Evolutionary conservation across 768 basidiomycete species (phyloP).

Genomic region (Lyophyllum shimeji): DNA sequence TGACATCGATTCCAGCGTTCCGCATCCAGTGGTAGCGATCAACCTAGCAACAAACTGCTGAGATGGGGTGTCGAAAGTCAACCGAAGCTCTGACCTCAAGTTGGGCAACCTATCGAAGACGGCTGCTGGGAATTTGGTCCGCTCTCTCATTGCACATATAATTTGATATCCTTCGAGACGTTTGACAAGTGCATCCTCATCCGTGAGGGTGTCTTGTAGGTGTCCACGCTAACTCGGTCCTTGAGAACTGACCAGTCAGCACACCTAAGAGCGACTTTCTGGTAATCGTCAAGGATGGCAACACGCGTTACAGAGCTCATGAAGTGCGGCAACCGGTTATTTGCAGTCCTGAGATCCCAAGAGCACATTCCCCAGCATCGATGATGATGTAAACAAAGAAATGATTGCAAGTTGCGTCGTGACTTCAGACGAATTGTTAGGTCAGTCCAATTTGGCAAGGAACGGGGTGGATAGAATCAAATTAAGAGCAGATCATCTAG

Average conservation of each 20-base stretch:
- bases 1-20: conserved; percentile 52
- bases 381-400: conserved; percentile 4
- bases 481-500: conserved; percentile 1
- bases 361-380: conserved; percentile 7
- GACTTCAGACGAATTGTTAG: neutral
- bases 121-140: conserved; percentile 53
- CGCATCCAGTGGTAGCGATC: conserved; percentile 53
- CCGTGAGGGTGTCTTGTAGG: conserved; percentile 52
- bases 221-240: conserved; percentile 37
- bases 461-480: neutral
- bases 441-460: neutral
- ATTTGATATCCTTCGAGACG: conserved; percentile 54
- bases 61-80: neutral
- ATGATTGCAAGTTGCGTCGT: neutral
- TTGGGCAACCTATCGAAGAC: conserved; percentile 57
- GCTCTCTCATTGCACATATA: conserved; percentile 66
- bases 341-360: conserved; percentile 2
- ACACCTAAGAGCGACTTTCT: conserved; percentile 45
- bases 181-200: conserved; percentile 48
- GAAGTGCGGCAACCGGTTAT: neutral
- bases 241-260: conserved; percentile 55
- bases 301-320: conserved; percentile 29
- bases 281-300: conserved; percentile 65
- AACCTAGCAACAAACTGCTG: conserved; percentile 28
- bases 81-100: conserved; percentile 35